phyloP scores from a whole-genome alignment of 1,284 basidiomycete species.

The Ceratobasidium sp. region DNA sequence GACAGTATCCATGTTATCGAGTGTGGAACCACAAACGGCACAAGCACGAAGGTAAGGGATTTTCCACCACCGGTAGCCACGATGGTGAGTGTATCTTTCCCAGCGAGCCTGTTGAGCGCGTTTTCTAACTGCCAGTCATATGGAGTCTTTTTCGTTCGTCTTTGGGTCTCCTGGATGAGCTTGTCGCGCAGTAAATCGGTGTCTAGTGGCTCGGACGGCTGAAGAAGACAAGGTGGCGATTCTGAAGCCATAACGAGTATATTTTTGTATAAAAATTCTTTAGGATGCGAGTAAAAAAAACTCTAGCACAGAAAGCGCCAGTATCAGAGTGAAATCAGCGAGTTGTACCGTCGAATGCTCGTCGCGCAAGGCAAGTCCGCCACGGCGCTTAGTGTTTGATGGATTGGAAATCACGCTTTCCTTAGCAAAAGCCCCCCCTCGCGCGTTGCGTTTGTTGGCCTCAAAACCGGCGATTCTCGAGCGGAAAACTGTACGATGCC shows the following conservation, averaged over 20 bases:
- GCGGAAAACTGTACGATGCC: no score
- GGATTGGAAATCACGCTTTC: not conserved
- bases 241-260: not conserved
- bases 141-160: not conserved
- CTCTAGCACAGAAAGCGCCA: no score
- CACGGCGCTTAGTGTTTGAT: constrained; percentile 21
- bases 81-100: constrained; percentile 2
- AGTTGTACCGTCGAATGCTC: not conserved
- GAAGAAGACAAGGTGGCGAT: not conserved
- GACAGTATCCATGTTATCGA: constrained; percentile 7
- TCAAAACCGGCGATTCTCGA: no score
- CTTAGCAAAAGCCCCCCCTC: not conserved
- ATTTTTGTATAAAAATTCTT: no score
- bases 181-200: not conserved
- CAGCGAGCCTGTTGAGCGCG: not conserved
- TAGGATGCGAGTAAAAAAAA: no score
- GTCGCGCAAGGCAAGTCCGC: not conserved
- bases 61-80: not conserved
- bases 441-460: not conserved
- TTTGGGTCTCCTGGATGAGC: not conserved
- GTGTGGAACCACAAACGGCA: not conserved
- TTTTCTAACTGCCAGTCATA: not conserved
- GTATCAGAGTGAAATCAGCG: not conserved
- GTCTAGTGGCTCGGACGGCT: not conserved
- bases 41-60: constrained; percentile 4